Evolutionary conservation across 306 rosid genomes (phyloP), one percentile per base, ranked within the genome.

Genomic region (Quercus berberidifolia): DNA sequence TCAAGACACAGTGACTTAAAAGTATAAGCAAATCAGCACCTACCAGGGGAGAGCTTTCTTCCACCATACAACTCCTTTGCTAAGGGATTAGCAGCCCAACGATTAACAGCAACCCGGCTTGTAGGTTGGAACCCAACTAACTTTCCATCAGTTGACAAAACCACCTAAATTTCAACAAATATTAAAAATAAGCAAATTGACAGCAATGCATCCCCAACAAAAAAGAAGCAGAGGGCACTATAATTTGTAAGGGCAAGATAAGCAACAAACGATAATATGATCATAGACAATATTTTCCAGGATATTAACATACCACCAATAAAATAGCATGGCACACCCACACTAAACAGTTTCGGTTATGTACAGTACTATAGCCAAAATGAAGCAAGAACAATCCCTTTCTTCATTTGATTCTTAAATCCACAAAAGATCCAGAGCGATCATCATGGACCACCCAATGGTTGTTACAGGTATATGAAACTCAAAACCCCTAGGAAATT

Each of bases 121-220:
- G 87, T 76, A 35, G 99, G 99, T 83, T 94, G 97, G 86, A 92
- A 92, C 77, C 97, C 99, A 46, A 92, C 83, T 64, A 94, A 83
- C 79, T 79, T 87, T 54, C 93, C 97, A 69, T 89, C 89, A 1
- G 78, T 62, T 5, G 94, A 87, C 88, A 91, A 81, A 80, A 92
- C 99, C 74, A 92, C 99, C 99, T 92, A 71, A 35, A 55, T 84
- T 85, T 73, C 56, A n/a, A 71, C 72, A 65, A 82, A 73, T 23
- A 28, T 30, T 28, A 28, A 30, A 59, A 46, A 62, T 4, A 58
- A 76, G 30, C 76, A 72, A 69, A 28, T 68, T 19, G 51, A 30
- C 14, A 62, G 35, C 20, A 5, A 67, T 1, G 25, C 20, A 19
- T 3, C 51, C 10, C 25, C 33, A 58, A 51, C 46, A 21, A 54